These are phyloP conservation scores for Entomortierella lignicola DNA, from an alignment of 192 early-diverging fungal genomes.

Conservation along the genomic window DNA sequence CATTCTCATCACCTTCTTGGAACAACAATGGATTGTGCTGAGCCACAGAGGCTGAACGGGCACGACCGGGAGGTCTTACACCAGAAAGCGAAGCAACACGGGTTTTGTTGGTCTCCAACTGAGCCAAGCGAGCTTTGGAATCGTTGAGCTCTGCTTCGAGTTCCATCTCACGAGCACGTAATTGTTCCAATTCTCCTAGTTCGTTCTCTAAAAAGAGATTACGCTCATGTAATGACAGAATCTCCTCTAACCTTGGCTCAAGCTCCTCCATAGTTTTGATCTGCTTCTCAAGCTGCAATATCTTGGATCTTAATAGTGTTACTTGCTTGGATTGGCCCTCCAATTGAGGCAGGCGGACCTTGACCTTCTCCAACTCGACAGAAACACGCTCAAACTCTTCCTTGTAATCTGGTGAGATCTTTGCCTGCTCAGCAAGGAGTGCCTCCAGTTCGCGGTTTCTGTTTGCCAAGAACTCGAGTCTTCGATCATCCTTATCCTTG, in stretches of 20 bases:
- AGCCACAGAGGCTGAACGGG: slow-evolving; percentile 35
- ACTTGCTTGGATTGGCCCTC: slow-evolving; percentile 50
- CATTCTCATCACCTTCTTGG: slow-evolving; percentile 32
- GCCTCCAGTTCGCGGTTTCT: slow-evolving; percentile 41
- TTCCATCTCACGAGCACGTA: slow-evolving; percentile 52
- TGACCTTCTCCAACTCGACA: slow-evolving; percentile 37
- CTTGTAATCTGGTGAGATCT: slow-evolving; percentile 44
- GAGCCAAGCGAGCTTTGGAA: slow-evolving; percentile 22
- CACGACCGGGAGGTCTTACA: slow-evolving; percentile 15
- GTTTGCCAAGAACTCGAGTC: slow-evolving; percentile 24
- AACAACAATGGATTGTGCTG: slow-evolving; percentile 35
- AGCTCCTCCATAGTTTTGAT: slow-evolving; percentile 53
- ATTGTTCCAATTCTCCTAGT: slow-evolving; percentile 40
- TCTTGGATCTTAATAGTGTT: slow-evolving; percentile 28
- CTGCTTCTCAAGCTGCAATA: slow-evolving; percentile 43
- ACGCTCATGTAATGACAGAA: slow-evolving; percentile 32
- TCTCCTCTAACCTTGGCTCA: slow-evolving; percentile 38
- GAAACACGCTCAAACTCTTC: slow-evolving; percentile 38
- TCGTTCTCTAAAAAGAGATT: slow-evolving; percentile 44
- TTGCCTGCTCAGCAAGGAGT: slow-evolving; percentile 27
- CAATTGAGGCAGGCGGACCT: slow-evolving; percentile 39
- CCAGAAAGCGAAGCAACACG: slow-evolving; percentile 38
- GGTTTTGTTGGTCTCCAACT: slow-evolving; percentile 35
- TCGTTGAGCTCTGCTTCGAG: slow-evolving; percentile 35
- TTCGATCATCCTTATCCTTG: slow-evolving; percentile 49